Evolutionary conservation across 2,329 filamentous ascomycete genomes (phyloP).

Genomic region (Alternaria metachromatica): DNA sequence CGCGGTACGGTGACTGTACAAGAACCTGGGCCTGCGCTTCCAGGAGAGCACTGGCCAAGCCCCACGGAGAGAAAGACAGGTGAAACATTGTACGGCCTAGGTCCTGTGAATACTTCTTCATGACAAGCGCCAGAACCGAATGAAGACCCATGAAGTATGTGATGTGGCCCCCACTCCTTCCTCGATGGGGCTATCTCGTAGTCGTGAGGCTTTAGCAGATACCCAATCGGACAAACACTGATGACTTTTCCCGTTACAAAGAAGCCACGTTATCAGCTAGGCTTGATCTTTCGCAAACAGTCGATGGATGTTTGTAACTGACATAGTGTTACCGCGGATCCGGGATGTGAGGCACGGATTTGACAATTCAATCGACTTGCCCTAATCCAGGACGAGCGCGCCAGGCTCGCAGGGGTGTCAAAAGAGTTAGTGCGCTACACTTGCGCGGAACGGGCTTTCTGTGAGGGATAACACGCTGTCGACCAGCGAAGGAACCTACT

Average conservation of each 20-base stretch:
- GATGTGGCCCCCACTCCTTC: background rate
- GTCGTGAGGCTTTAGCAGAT: background rate
- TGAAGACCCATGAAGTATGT: background rate
- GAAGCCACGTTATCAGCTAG: background rate
- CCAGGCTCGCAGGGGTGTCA: background rate
- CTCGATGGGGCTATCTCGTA: background rate
- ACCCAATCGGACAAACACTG: constrained; percentile 1
- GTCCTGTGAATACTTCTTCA: constrained; percentile 1
- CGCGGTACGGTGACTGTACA: constrained; percentile 6
- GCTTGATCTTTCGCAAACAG: background rate
- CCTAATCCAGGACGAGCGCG: background rate
- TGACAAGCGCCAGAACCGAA: constrained; percentile 10
- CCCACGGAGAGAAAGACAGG: constrained; percentile 8
- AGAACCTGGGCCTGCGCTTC: constrained; percentile 8
- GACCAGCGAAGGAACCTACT: background rate
- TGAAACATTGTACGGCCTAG: constrained; percentile 21
- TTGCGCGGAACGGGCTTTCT: background rate
- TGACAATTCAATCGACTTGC: constrained; percentile 1
- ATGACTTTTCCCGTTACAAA: background rate
- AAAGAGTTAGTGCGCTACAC: background rate
- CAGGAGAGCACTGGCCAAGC: constrained; percentile 5
- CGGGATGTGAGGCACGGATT: constrained; percentile 17
- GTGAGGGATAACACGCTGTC: background rate
- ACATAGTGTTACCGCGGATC: constrained; percentile 24
- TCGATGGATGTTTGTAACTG: constrained; percentile 17